phyloP scores from a whole-genome alignment of 352 stramenopile genomes.

The Phytophthora sp. region DNA sequence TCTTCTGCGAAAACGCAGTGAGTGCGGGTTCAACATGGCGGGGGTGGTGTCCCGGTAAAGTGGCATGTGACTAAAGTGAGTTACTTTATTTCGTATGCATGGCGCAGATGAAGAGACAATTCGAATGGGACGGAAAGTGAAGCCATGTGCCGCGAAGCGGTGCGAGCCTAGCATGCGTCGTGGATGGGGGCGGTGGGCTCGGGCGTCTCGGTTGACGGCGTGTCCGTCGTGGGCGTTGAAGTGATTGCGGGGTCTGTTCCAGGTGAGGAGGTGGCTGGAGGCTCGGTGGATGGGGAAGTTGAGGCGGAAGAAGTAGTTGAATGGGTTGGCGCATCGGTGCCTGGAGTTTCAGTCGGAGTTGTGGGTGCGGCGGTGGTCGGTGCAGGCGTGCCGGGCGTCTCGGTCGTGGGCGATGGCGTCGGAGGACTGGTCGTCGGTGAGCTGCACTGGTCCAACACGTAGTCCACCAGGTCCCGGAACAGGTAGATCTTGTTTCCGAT shows the following conservation, averaged over 20 bases:
- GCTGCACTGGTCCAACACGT: conserved; percentile 24
- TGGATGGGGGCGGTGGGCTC: conserved; percentile 17
- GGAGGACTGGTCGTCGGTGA: neutral
- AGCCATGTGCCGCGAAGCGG: no score
- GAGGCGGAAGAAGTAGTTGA: neutral
- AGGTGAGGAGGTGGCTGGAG: neutral
- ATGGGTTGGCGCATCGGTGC: neutral
- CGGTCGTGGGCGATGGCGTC: neutral
- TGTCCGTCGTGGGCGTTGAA: neutral
- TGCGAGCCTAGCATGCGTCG: conserved; percentile 21
- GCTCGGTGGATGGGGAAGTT: neutral
- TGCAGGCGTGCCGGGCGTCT: neutral
- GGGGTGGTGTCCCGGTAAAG: conserved; percentile 1
- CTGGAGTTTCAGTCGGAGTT: neutral
- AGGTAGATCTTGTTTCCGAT: conserved; percentile 34
- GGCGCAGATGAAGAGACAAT: neutral
- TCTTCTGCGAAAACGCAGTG: neutral
- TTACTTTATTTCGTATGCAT: no score
- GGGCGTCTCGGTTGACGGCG: conserved; percentile 9
- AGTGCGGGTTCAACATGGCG: conserved; percentile 8
- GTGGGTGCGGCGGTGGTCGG: neutral
- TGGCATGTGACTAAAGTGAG: neutral
- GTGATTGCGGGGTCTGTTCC: neutral
- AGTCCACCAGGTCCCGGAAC: conserved; percentile 27
- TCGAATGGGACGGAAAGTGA: no score